phyloP scores from a whole-genome alignment of 192 early-diverging fungal genomes.

The Coemansia sp. region DNA sequence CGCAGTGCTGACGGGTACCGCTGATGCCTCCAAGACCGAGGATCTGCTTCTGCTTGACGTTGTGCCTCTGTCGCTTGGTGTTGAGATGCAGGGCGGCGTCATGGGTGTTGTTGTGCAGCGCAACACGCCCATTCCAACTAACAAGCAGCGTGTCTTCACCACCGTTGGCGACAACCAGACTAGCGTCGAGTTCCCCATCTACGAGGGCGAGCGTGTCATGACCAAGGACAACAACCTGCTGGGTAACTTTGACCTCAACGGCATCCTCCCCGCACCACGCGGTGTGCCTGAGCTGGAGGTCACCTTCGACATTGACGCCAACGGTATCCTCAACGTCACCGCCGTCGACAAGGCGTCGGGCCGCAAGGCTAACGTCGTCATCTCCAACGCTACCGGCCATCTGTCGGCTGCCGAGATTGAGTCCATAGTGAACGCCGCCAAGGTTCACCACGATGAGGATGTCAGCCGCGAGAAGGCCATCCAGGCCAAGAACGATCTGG shows the following conservation, averaged over 20 bases:
- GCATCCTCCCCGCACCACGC: slow-evolving; percentile 78
- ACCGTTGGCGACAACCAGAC: slow-evolving; percentile 83
- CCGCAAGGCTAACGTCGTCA: slow-evolving; percentile 88
- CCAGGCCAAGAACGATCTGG: slow-evolving; percentile 81
- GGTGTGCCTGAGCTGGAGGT: slow-evolving; percentile 75
- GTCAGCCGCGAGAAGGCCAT: slow-evolving; percentile 70
- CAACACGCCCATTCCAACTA: slow-evolving; percentile 82
- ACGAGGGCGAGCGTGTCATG: slow-evolving; percentile 85
- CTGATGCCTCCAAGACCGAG: slow-evolving; percentile 62
- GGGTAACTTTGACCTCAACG: slow-evolving; percentile 79
- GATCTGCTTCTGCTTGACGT: slow-evolving; percentile 83
- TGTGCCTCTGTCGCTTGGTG: slow-evolving; percentile 80
- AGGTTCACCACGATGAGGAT: slow-evolving; percentile 82
- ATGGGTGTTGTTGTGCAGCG: slow-evolving; percentile 82
- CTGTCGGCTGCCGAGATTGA: slow-evolving; percentile 90
- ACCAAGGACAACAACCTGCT: slow-evolving; percentile 91
- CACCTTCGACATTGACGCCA: slow-evolving; percentile 83
- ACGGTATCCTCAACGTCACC: slow-evolving; percentile 88
- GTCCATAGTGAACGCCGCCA: slow-evolving; percentile 89
- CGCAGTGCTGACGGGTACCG: slow-evolving; percentile 71
- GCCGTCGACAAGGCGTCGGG: slow-evolving; percentile 91
- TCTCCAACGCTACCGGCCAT: slow-evolving; percentile 91
- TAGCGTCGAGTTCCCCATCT: slow-evolving; percentile 81
- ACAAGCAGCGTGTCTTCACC: slow-evolving; percentile 79
- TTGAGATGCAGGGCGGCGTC: slow-evolving; percentile 83